Evolutionary conservation across 371 early-diverging fungal genomes (phyloP).

Genomic region (Smittium culicis): DNA sequence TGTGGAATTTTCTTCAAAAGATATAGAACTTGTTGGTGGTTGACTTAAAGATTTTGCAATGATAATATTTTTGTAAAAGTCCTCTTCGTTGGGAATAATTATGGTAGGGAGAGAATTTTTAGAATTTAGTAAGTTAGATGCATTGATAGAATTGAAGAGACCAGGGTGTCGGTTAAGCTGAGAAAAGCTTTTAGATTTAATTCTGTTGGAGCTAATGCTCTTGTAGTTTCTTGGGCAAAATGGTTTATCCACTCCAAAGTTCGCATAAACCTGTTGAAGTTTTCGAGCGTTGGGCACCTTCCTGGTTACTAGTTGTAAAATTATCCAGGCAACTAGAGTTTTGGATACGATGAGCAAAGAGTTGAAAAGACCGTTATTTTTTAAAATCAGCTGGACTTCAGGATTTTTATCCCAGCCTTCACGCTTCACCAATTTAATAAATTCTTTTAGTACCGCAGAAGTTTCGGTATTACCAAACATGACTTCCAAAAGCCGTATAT

Average conservation of each 20-base stretch:
- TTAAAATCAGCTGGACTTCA: slow-evolving; percentile 39
- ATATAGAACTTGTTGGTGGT: neutral
- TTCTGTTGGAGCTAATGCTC: neutral
- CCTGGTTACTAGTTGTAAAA: slow-evolving; percentile 65
- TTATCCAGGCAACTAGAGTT: slow-evolving; percentile 67
- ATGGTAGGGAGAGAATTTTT: neutral
- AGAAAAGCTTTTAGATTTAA: neutral
- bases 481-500: slow-evolving; percentile 76
- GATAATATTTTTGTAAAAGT: neutral
- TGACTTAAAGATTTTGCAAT: neutral
- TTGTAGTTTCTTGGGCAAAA: slow-evolving; percentile 21
- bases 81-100: neutral
- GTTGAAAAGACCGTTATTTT: slow-evolving; percentile 48
- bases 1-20: neutral
- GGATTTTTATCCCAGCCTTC: slow-evolving; percentile 57
- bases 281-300: slow-evolving; percentile 31
- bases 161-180: neutral
- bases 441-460: slow-evolving; percentile 67
- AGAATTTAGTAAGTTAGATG: neutral
- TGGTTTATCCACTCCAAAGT: slow-evolving; percentile 12
- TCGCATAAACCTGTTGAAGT: slow-evolving; percentile 27
- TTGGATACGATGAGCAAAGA: slow-evolving; percentile 60
- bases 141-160: neutral
- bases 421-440: slow-evolving; percentile 58
- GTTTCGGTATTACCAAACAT: slow-evolving; percentile 85